phyloP scores from a whole-genome alignment of 202 grass and related monocot species.

The Schoenoplectus triqueter region DNA sequence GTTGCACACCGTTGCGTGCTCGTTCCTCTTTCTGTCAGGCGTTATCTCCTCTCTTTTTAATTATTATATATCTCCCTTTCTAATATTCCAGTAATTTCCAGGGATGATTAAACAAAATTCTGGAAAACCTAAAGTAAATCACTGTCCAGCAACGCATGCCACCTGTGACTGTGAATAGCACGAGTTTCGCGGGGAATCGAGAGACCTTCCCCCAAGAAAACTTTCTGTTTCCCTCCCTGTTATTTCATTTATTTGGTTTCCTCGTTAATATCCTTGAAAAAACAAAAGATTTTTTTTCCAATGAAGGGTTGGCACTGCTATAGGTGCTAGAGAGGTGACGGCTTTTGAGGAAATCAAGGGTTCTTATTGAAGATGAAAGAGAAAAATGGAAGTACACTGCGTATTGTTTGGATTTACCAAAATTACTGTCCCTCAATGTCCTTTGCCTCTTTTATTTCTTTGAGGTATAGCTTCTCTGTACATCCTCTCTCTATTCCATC shows the following conservation, averaged over 20 bases:
- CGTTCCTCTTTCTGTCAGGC: constrained; percentile 38
- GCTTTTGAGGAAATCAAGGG: neutral
- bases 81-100: neutral
- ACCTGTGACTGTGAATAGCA: neutral
- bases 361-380: constrained; percentile 1
- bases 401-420: neutral
- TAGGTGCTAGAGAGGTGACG: neutral
- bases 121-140: neutral
- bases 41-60: neutral
- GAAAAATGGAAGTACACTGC: constrained; percentile 14
- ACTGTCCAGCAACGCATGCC: neutral
- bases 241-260: constrained; percentile 13
- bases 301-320: neutral
- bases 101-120: neutral
- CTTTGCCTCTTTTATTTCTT: neutral
- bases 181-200: neutral
- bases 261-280: no score
- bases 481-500: neutral
- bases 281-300: no score
- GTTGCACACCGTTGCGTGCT: constrained; percentile 40
- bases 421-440: neutral
- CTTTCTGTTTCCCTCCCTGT: neutral
- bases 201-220: neutral
- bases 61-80: neutral
- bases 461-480: constrained; percentile 3